phyloP scores from a whole-genome alignment of 805 yeast species.

The Vanderwaltozyma verrucispora region DNA sequence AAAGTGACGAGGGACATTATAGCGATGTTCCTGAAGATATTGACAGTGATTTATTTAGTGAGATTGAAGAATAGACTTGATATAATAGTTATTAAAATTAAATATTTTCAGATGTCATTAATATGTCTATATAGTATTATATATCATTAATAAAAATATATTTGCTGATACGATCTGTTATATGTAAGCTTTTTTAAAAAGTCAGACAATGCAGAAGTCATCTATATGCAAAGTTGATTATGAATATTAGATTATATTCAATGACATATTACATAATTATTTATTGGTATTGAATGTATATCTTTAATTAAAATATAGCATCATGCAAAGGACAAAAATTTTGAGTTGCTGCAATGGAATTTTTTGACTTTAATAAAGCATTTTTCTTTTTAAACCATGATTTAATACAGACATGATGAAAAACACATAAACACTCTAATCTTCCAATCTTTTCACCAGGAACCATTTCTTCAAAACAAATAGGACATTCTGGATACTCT shows the following conservation, averaged over 20 bases:
- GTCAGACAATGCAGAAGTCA: too few species aligned
- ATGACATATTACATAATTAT: too few species aligned
- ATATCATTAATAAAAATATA: background rate
- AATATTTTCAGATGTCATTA: background rate
- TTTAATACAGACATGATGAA: constrained; percentile 83
- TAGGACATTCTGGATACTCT: constrained; percentile 72
- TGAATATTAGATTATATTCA: too few species aligned
- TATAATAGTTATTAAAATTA: background rate
- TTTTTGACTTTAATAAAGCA: constrained; percentile 29
- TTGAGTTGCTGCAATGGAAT: constrained; percentile 15
- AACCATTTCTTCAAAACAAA: constrained; percentile 79
- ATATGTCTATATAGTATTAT: background rate
- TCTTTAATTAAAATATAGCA: constrained; percentile 18
- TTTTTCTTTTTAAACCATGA: constrained; percentile 87
- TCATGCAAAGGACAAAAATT: constrained; percentile 44
- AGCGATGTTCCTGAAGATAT: constrained; percentile 35
- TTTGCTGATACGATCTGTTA: background rate
- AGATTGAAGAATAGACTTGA: constrained; percentile 25
- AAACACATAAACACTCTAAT: constrained; percentile 87
- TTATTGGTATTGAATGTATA: background rate
- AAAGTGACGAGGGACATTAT: constrained; percentile 30
- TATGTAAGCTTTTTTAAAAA: too few species aligned
- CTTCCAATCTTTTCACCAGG: constrained; percentile 89
- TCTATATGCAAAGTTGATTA: background rate
- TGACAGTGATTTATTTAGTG: constrained; percentile 39